phyloP scores from a whole-genome alignment of 2,329 filamentous ascomycete species.

The Sodiomyces alkalinus region DNA sequence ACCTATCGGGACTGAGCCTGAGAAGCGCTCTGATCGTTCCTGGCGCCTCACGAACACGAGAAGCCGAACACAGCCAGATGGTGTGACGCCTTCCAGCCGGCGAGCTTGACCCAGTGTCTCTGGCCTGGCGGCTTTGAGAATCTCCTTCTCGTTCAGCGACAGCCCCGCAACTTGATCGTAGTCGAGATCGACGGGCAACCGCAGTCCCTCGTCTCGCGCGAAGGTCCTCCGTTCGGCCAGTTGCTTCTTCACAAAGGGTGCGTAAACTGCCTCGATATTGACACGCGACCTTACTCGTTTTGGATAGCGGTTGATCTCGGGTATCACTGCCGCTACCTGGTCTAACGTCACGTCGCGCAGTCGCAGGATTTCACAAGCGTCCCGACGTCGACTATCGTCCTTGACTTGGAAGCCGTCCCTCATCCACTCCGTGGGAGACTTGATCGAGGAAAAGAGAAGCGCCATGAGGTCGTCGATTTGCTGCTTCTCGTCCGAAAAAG shows the following conservation, averaged over 20 bases:
- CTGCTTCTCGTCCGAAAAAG: constrained; percentile 47
- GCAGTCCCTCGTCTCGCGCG: constrained; percentile 59
- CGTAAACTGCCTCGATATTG: constrained; percentile 70
- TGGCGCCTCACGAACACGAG: constrained; percentile 41
- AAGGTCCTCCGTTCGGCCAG: constrained; percentile 49
- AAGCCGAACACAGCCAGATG: constrained; percentile 42
- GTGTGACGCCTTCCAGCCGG: constrained; percentile 66
- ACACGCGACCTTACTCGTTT: constrained; percentile 52
- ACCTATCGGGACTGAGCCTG: too few species aligned
- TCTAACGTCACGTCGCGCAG: constrained; percentile 44
- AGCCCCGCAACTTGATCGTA: constrained; percentile 62
- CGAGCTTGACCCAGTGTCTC: constrained; percentile 82
- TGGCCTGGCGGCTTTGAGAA: constrained; percentile 55
- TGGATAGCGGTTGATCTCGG: constrained; percentile 36
- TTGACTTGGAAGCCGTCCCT: constrained; percentile 54
- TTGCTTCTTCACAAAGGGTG: constrained; percentile 70
- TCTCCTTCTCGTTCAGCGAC: constrained; percentile 62
- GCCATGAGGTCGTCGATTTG: constrained; percentile 53
- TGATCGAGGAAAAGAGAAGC: constrained; percentile 40
- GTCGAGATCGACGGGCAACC: constrained; percentile 58
- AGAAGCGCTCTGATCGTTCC: too few species aligned
- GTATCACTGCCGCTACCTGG: constrained; percentile 42
- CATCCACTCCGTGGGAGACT: constrained; percentile 52
- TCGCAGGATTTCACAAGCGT: constrained; percentile 67
- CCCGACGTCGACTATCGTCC: constrained; percentile 49